Evolutionary conservation across 805 yeast species (phyloP).

Genomic region (Candida silvicultrix): DNA sequence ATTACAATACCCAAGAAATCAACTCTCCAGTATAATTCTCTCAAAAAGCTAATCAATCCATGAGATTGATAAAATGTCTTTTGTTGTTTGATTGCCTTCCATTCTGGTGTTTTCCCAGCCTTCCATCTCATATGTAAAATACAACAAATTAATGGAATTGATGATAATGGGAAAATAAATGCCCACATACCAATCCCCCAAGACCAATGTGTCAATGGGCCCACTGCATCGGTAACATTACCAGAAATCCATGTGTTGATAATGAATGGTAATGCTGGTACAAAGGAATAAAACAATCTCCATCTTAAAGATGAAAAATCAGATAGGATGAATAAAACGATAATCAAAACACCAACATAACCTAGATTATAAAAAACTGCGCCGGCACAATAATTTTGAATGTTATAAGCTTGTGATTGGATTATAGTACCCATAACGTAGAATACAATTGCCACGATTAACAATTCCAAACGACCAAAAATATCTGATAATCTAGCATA

Average conservation of each 20-base stretch:
- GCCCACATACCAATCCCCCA: conserved; percentile 86
- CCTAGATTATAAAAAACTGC: conserved; percentile 49
- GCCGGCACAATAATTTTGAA: conserved; percentile 59
- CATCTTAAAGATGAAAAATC: conserved; percentile 66
- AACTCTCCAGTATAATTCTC: conserved; percentile 50
- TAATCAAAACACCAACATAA: conserved; percentile 55
- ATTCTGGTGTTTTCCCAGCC: conserved; percentile 49
- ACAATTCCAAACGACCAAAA: conserved; percentile 57
- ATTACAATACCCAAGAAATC: conserved; percentile 60
- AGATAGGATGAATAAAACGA: conserved; percentile 51
- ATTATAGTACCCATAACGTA: conserved; percentile 60
- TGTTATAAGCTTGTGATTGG: conserved; percentile 52
- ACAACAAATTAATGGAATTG: conserved; percentile 53
- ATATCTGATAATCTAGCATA: conserved; percentile 59
- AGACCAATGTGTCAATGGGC: conserved; percentile 39
- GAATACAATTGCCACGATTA: conserved; percentile 43
- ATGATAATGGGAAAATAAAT: conserved; percentile 59
- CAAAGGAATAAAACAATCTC: conserved; percentile 59
- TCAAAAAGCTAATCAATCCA: conserved; percentile 27
- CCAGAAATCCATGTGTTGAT: conserved; percentile 79
- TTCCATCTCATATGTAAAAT: conserved; percentile 48
- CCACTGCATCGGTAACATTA: conserved; percentile 37
- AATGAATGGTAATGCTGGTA: conserved; percentile 67
- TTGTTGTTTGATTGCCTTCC: conserved; percentile 35
- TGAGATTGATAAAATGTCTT: conserved; percentile 31